Evolutionary conservation across 768 basidiomycete species (phyloP), one percentile per base, ranked within the genome.

Genomic region (Kwoniella dejecticola): DNA sequence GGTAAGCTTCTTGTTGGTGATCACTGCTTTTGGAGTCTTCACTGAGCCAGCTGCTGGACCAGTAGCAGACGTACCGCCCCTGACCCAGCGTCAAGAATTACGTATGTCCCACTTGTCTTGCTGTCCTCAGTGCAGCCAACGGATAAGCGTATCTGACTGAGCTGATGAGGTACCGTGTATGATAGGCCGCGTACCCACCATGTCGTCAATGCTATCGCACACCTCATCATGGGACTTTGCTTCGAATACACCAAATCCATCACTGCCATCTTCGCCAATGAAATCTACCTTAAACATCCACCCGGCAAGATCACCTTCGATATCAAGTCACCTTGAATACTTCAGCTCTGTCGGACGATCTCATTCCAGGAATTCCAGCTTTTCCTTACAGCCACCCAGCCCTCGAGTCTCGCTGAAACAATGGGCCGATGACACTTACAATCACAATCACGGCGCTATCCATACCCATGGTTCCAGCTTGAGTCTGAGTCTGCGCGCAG

Each of bases 1-100:
- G 27, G 71, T 71, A 41, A 54, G 70, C 63, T 15, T 36, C 33
- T 36, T 36, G 33, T 15, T 36, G n/a, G n/a, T n/a, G n/a, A n/a
- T n/a, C n/a, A n/a, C n/a, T n/a, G n/a, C n/a, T n/a, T n/a, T n/a
- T n/a, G n/a, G n/a, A n/a, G n/a, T n/a, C n/a, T n/a, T n/a, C n/a
- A n/a, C n/a, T n/a, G n/a, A n/a, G n/a, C n/a, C 24, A 31, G 29
- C 13, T 26, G 2, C 24, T 15, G 33, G 49, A 3, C 0, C 5
- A 24, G 50, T 21, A 72, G 70, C 40, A 33, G 67, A 70, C 4
- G 49, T 75, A 3, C 71, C 70, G 6, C 57, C 69, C 7, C 58
- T 75, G 8, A 64, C 57, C 7, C 63, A 63, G 19, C 55, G 74
- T 21, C 74, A 75, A 62, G 74, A 75, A 53, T 33, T 70, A 1